phyloP scores from a whole-genome alignment of 2,329 filamentous ascomycete genomes.

The Lasiodiplodia sp. region DNA sequence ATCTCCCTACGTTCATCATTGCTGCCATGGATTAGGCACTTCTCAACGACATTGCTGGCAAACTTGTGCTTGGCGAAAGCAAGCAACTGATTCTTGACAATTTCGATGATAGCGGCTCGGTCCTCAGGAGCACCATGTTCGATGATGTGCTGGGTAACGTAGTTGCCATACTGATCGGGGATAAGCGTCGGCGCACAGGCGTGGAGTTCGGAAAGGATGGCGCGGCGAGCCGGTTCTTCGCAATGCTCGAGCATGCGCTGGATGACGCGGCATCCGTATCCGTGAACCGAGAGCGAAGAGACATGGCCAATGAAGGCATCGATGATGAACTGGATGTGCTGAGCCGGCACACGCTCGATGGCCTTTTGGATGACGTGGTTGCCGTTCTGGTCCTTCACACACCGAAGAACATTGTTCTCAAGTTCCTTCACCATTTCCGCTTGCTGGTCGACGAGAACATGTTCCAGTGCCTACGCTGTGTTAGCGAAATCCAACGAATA shows the following conservation, averaged over 20 bases:
- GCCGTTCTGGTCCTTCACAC: conserved; percentile 87
- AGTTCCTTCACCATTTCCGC: conserved; percentile 83
- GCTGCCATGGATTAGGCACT: conserved; percentile 78
- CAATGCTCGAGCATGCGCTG: conserved; percentile 90
- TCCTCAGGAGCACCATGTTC: conserved; percentile 77
- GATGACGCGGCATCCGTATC: conserved; percentile 90
- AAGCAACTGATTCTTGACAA: conserved; percentile 76
- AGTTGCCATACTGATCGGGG: conserved; percentile 91
- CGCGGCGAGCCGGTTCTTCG: conserved; percentile 71
- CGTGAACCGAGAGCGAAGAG: conserved; percentile 75
- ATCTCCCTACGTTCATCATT: conserved; percentile 74
- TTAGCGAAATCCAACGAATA: conserved; percentile 34
- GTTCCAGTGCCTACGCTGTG: conserved; percentile 74
- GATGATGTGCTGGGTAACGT: conserved; percentile 93
- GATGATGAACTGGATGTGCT: conserved; percentile 86
- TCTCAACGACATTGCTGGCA: conserved; percentile 96
- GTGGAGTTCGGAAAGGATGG: conserved; percentile 81
- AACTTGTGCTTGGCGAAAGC: conserved; percentile 91
- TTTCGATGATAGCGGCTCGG: conserved; percentile 72
- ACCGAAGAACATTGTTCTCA: conserved; percentile 74
- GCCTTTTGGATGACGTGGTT: conserved; percentile 98
- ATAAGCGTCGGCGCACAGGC: conserved; percentile 75
- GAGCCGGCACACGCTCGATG: conserved; percentile 78
- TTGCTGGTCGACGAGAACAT: conserved; percentile 92
- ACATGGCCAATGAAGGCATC: conserved; percentile 79